Conservation (phyloP, 257 asterid genomes). For the Fraxinus excelsior region DNA sequence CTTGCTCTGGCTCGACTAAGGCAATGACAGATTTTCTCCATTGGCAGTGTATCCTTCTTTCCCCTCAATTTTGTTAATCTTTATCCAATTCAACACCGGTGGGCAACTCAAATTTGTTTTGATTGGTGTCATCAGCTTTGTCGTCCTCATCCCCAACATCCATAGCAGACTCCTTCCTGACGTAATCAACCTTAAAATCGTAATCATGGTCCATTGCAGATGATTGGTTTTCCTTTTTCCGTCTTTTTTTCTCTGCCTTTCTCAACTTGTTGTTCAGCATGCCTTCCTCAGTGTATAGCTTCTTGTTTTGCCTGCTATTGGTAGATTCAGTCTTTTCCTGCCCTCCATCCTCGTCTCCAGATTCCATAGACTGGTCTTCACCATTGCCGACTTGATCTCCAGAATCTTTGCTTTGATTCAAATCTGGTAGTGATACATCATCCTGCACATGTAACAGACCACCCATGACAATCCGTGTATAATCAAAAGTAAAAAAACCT, state of each 20-base stretch:
- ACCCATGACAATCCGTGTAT: neutral
- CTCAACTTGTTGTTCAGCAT: conserved; percentile 70
- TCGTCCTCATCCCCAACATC: conserved; percentile 42
- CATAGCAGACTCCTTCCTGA: conserved; percentile 43
- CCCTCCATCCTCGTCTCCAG: conserved; percentile 47
- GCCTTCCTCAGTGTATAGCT: conserved; percentile 77
- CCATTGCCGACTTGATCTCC: conserved; percentile 15
- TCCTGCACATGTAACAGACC: conserved; percentile 39
- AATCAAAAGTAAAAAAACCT: neutral
- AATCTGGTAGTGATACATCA: conserved; percentile 35
- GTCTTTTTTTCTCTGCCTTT: conserved; percentile 73
- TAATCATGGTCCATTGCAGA: conserved; percentile 56
- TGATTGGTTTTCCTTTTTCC: conserved; percentile 49
- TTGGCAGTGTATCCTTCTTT: no score
- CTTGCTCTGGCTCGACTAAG: neutral
- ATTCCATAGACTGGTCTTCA: conserved; percentile 61
- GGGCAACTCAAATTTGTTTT: conserved; percentile 71
- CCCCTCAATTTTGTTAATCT: conserved; percentile 27
- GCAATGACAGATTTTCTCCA: no score
- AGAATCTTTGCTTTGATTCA: conserved; percentile 17
- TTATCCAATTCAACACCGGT: conserved; percentile 60
- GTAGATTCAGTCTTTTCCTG: conserved; percentile 44
- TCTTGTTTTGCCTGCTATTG: conserved; percentile 67
- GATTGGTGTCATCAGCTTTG: conserved; percentile 7
- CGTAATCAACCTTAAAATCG: conserved; percentile 74